These are phyloP conservation scores for Corinectria fuckeliana DNA, from an alignment of 2,329 filamentous ascomycete genomes.

Conservation along the genomic window DNA sequence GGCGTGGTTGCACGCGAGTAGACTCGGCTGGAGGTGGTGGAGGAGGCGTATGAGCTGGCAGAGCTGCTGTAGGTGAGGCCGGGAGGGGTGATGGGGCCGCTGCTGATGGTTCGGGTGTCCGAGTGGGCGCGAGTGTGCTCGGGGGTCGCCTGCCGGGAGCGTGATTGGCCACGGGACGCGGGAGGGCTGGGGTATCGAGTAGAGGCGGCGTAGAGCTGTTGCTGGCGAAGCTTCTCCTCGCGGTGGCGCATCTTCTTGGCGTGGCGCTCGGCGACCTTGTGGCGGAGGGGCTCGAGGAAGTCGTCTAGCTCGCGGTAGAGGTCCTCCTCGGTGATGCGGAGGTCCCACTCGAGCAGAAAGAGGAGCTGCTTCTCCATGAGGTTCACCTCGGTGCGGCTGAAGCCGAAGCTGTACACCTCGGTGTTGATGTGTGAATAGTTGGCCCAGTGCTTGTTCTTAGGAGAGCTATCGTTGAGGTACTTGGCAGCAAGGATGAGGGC, in stretches of 20 bases:
- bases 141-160: constrained; percentile 49
- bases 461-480: constrained; percentile 97
- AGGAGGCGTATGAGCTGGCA: constrained; percentile 57
- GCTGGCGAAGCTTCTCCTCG: constrained; percentile 52
- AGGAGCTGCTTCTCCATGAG: constrained; percentile 99
- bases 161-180: constrained; percentile 52
- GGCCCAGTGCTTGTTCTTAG: constrained; percentile 99
- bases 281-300: constrained; percentile 86
- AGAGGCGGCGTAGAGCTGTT: constrained; percentile 45
- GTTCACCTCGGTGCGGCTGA: constrained; percentile 95
- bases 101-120: constrained; percentile 44
- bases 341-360: constrained; percentile 92
- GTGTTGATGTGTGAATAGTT: constrained; percentile 84
- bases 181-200: constrained; percentile 54
- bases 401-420: constrained; percentile 74
- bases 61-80: constrained; percentile 58
- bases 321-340: constrained; percentile 83
- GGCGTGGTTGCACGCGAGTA: constrained; percentile 61
- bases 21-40: constrained; percentile 55
- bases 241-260: constrained; percentile 57
- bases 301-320: constrained; percentile 86
- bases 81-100: constrained; percentile 48
- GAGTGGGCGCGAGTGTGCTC: constrained; percentile 47
- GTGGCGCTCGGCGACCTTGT: constrained; percentile 59
- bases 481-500: constrained; percentile 87